A percentile compares a stretch with the other conserved stretches of the same genome.
Conservation (phyloP, 1,139 yeast genomes). For the Magnusiomyces sp. region DNA sequence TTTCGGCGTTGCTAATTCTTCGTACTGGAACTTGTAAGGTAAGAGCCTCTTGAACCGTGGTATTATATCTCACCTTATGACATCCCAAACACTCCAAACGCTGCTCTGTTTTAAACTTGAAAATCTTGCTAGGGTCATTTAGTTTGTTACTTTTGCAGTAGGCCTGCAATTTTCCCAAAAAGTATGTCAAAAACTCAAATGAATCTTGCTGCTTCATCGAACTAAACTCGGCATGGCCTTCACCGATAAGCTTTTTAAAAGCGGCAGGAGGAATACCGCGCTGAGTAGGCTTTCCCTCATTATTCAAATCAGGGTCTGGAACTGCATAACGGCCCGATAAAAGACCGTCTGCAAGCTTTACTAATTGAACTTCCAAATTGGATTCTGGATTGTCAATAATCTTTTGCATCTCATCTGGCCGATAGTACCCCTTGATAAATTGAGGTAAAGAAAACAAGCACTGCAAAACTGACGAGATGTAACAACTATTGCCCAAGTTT, state of each 20-base stretch:
- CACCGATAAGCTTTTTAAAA: conserved; percentile 70
- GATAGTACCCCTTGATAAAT: conserved; percentile 29
- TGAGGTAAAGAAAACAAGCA: conserved; percentile 45
- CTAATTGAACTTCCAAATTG: conserved; percentile 61
- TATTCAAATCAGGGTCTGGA: conserved; percentile 27
- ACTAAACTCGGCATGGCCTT: conserved; percentile 70
- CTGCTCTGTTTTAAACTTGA: conserved; percentile 58
- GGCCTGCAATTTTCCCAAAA: conserved; percentile 54
- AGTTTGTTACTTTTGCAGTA: conserved; percentile 23
- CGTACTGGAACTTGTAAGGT: conserved; percentile 51
- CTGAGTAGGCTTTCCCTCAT: conserved; percentile 45
- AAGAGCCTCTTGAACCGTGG: conserved; percentile 58
- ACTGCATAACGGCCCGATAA: conserved; percentile 64
- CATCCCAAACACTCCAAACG: conserved; percentile 60
- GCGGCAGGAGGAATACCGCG: conserved; percentile 68
- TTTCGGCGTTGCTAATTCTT: conserved; percentile 30
- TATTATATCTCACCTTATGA: conserved; percentile 47
- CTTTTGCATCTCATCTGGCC: conserved; percentile 15
- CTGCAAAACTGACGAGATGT: conserved; percentile 75
- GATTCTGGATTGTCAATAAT: conserved; percentile 45
- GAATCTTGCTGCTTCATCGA: conserved; percentile 94
- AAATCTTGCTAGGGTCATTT: conserved; percentile 43
- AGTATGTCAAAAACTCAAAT: conserved; percentile 70
- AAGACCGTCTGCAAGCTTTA: conserved; percentile 75
- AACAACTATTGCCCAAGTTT: conserved; percentile 90